Evolutionary conservation across 1,139 yeast genomes (phyloP).

Genomic region (Wickerhamiella infanticola): DNA sequence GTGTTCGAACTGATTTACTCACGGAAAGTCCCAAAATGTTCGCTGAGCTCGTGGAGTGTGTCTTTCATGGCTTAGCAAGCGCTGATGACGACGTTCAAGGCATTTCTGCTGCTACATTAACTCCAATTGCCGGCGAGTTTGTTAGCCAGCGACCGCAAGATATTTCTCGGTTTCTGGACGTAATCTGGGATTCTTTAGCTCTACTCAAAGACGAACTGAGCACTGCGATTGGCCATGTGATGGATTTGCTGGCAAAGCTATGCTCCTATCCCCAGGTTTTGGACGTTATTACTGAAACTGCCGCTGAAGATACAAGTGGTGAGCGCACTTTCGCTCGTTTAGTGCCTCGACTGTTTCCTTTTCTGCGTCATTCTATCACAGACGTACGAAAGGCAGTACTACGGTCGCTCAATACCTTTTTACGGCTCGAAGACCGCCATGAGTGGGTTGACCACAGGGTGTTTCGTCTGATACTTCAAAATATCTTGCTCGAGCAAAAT

Average conservation of each 20-base stretch:
- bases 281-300: conserved; percentile 46
- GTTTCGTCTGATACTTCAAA: conserved; percentile 68
- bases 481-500: conserved; percentile 78
- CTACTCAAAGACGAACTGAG: conserved; percentile 81
- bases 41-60: conserved; percentile 68
- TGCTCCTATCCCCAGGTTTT: conserved; percentile 73
- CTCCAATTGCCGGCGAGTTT: conserved; percentile 80
- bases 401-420: conserved; percentile 63
- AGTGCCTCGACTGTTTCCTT: conserved; percentile 88
- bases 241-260: conserved; percentile 81
- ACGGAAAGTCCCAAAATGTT: conserved; percentile 35
- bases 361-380: conserved; percentile 82
- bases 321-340: conserved; percentile 47
- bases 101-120: conserved; percentile 83
- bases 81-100: conserved; percentile 92
- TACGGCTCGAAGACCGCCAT: conserved; percentile 41
- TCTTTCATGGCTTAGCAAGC: conserved; percentile 57
- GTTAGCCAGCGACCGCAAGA: conserved; percentile 43
- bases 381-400: conserved; percentile 84
- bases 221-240: conserved; percentile 89
- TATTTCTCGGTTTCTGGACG: conserved; percentile 51
- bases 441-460: conserved; percentile 67
- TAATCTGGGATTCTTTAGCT: conserved; percentile 78
- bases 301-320: conserved; percentile 24
- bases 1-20: conserved; percentile 70